Conservation (phyloP, 2,329 filamentous ascomycete genomes). For the Fusarium haematococcum region DNA sequence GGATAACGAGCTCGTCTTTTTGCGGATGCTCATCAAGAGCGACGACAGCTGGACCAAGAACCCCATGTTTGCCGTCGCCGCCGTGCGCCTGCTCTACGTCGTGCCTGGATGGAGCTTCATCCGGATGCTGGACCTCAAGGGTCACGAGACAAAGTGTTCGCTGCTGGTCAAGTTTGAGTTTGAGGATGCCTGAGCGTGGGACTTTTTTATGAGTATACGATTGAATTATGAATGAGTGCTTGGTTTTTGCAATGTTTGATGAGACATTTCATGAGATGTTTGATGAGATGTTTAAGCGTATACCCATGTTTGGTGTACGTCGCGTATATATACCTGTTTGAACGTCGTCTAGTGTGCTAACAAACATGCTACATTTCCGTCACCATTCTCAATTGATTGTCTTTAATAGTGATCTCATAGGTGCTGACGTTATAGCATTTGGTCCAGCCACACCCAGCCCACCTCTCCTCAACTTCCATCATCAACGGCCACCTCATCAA, state of each 20-base stretch:
- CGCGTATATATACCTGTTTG: not conserved
- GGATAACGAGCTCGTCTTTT: slow-evolving; percentile 73
- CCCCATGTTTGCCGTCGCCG: slow-evolving; percentile 70
- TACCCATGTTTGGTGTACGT: not conserved
- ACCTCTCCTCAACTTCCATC: not conserved
- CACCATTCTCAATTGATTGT: not conserved
- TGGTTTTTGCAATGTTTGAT: slow-evolving; percentile 7
- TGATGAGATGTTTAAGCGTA: slow-evolving; percentile 1
- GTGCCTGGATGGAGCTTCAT: slow-evolving; percentile 72
- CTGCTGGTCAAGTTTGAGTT: slow-evolving; percentile 72
- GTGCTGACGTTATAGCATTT: not conserved
- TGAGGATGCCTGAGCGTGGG: slow-evolving; percentile 47
- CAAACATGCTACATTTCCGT: not conserved
- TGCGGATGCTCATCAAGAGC: slow-evolving; percentile 75
- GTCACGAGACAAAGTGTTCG: slow-evolving; percentile 71
- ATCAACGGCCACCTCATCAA: not conserved
- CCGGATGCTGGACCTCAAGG: slow-evolving; percentile 73
- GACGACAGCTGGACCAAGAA: slow-evolving; percentile 73
- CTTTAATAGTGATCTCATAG: not conserved
- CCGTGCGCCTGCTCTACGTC: slow-evolving; percentile 70
- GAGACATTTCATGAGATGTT: not conserved
- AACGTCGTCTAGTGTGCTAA: not conserved
- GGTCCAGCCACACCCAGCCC: not conserved
- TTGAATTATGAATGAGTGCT: slow-evolving; percentile 1
- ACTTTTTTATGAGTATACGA: slow-evolving; percentile 8